Percentiles rank a stretch among this genome's conserved stretches.
These are phyloP conservation scores for Monosporascus sp. DNA, from an alignment of 2,329 filamentous ascomycete genomes.

Conservation along the genomic window DNA sequence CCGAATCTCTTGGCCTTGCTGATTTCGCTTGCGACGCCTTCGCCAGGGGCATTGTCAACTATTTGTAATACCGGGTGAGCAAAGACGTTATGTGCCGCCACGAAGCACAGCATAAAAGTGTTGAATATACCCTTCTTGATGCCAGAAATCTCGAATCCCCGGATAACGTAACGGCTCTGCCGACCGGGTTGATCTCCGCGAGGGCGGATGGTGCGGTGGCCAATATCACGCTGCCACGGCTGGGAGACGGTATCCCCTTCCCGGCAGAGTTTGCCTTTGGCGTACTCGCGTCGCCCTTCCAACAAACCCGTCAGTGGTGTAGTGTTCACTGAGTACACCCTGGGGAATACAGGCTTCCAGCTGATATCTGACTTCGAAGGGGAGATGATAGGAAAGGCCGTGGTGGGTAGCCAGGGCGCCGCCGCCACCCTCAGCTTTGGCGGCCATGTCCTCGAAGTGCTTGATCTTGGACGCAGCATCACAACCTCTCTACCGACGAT, in stretches of 20 bases:
- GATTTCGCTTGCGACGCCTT: slow-evolving; percentile 2
- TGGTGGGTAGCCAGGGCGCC: slow-evolving; percentile 38
- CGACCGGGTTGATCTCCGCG: neutral
- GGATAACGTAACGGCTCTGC: neutral
- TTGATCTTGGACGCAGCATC: no score
- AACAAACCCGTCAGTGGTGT: slow-evolving; percentile 63
- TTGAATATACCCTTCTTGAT: slow-evolving; percentile 10
- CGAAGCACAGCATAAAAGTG: neutral
- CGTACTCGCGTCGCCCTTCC: slow-evolving; percentile 52
- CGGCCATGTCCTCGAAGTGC: no score
- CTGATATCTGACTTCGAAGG: slow-evolving; percentile 70
- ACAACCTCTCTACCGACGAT: no score
- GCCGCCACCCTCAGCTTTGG: no score
- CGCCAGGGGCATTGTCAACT: slow-evolving; percentile 6
- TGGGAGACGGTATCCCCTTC: neutral
- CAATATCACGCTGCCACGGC: neutral
- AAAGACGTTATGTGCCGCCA: no score
- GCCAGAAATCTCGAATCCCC: slow-evolving; percentile 3
- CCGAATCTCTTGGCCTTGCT: slow-evolving; percentile 9
- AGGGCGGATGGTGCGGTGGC: neutral
- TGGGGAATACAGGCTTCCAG: slow-evolving; percentile 89
- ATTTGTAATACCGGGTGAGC: no score
- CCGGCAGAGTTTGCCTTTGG: slow-evolving; percentile 26
- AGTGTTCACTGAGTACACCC: slow-evolving; percentile 69
- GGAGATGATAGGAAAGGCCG: slow-evolving; percentile 60